Conservation (phyloP, 1,284 basidiomycete genomes). For the Tilletia indica region DNA sequence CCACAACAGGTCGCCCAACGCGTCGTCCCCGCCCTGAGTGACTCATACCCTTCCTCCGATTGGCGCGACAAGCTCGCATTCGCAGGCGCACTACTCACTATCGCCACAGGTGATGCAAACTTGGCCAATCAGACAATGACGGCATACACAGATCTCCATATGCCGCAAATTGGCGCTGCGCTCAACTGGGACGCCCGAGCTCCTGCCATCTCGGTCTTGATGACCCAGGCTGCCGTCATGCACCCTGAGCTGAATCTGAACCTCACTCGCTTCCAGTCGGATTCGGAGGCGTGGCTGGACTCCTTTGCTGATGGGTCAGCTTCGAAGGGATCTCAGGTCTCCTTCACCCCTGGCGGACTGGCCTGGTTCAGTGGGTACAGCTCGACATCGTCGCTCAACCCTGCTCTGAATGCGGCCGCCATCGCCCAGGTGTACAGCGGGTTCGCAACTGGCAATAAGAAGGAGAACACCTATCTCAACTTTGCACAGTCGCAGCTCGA, state of each 20-base stretch:
- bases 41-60: constrained; percentile 72
- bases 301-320: constrained; percentile 64
- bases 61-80: constrained; percentile 61
- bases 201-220: constrained; percentile 73
- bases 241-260: constrained; percentile 66
- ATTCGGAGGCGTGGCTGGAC: constrained; percentile 77
- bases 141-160: constrained; percentile 61
- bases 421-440: constrained; percentile 73
- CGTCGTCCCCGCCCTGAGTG: constrained; percentile 66
- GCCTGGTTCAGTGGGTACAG: constrained; percentile 78
- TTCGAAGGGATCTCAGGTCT: constrained; percentile 44
- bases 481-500: constrained; percentile 75
- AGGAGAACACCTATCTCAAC: constrained; percentile 66
- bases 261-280: constrained; percentile 67
- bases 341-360: constrained; percentile 65
- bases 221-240: constrained; percentile 59
- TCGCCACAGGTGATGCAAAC: constrained; percentile 66
- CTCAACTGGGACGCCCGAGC: constrained; percentile 88
- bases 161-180: constrained; percentile 56
- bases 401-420: constrained; percentile 80
- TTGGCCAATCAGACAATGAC: constrained; percentile 68
- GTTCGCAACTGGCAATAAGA: constrained; percentile 61
- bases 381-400: constrained; percentile 74
- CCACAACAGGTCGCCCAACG: constrained; percentile 60
- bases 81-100: constrained; percentile 73